Conservation (phyloP, 352 stramenopile genomes). For the Phytophthora pseudosyringae region DNA sequence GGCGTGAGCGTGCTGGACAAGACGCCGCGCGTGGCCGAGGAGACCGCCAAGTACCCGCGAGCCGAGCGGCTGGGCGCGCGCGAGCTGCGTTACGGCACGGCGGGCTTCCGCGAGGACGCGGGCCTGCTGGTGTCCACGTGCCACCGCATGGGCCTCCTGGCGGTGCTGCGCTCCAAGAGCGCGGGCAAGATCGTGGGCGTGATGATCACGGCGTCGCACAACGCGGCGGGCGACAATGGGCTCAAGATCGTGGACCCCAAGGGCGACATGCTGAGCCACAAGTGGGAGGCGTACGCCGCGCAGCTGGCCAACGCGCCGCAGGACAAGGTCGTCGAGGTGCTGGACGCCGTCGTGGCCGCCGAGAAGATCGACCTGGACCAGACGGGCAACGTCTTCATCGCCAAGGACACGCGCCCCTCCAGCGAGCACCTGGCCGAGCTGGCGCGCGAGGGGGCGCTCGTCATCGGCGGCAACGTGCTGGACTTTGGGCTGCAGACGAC, state of each 20-base stretch:
- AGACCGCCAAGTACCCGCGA: slow-evolving; percentile 76
- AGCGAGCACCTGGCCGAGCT: slow-evolving; percentile 89
- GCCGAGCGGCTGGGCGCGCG: slow-evolving; percentile 45
- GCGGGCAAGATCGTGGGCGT: slow-evolving; percentile 88
- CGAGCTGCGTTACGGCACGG: slow-evolving; percentile 92
- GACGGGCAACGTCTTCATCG: slow-evolving; percentile 88
- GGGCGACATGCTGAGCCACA: slow-evolving; percentile 92
- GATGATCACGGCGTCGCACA: slow-evolving; percentile 97
- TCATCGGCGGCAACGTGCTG: slow-evolving; percentile 90
- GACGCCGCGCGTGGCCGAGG: slow-evolving; percentile 80
- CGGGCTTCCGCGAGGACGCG: slow-evolving; percentile 95
- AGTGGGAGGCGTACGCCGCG: slow-evolving; percentile 90
- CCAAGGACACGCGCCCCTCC: slow-evolving; percentile 93
- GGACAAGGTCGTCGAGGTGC: slow-evolving; percentile 87
- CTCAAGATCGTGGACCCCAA: slow-evolving; percentile 95
- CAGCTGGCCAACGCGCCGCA: slow-evolving; percentile 82
- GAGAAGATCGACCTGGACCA: slow-evolving; percentile 89
- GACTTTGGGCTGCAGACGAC: slow-evolving; percentile 98
- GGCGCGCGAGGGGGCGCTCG: slow-evolving; percentile 87
- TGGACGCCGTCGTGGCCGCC: slow-evolving; percentile 68
- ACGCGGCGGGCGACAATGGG: slow-evolving; percentile 92
- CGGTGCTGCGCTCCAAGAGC: slow-evolving; percentile 81
- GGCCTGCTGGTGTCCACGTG: slow-evolving; percentile 91
- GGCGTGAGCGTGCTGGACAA: slow-evolving; percentile 73
- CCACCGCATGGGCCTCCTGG: slow-evolving; percentile 93